Evolutionary conservation across 208 protist species (phyloP), one percentile per base, ranked within the genome.

Genomic region (Leishmania arabica): DNA sequence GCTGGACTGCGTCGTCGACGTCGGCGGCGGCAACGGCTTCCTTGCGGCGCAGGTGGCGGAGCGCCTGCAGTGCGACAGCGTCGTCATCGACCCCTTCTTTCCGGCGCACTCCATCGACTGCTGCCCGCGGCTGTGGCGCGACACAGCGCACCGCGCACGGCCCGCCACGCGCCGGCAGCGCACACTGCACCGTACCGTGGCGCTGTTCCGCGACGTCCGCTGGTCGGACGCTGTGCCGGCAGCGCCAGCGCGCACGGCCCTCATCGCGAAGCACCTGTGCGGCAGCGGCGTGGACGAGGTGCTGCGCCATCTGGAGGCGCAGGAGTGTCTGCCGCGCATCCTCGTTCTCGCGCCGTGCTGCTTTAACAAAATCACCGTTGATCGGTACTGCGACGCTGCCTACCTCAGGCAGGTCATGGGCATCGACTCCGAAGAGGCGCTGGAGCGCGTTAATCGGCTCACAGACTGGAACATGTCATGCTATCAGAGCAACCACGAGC

Each of bases 241-340:
- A 0, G 76, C 79, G 19, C 89, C 91, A 66, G 62, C 79, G 40
- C 82, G 80, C 40, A 90, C 77, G 58, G 90, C 86, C 11, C 79
- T 95, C 66, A 84, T 95, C 58, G 92, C 93, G 34, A 97, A 97
- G 83, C 93, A 97, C 74, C 89, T 97, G 40, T 97, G 93, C 75
- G 93, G 93, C 34, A 94, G 88, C 51, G 88, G 88, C 75, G 88
- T 95, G 54, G 93, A 95, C 77, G 85, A 90, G 77, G 94, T 92
- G 70, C 79, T 97, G 54, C 79, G 71, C 17, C 88, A 92, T 70
- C 82, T 95, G 58, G 85, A 90, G 31, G 58, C 64, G 62, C 78
- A 91, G 86, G 75, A 79, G 49, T 89, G 81, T 75, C 84, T 93
- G 64, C 93, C 92, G 11, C 88, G 86, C 40, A 79, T 97, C 53